Evolutionary conservation across 2,329 filamentous ascomycete genomes (phyloP).

Genomic region (Fusarium sp.): DNA sequence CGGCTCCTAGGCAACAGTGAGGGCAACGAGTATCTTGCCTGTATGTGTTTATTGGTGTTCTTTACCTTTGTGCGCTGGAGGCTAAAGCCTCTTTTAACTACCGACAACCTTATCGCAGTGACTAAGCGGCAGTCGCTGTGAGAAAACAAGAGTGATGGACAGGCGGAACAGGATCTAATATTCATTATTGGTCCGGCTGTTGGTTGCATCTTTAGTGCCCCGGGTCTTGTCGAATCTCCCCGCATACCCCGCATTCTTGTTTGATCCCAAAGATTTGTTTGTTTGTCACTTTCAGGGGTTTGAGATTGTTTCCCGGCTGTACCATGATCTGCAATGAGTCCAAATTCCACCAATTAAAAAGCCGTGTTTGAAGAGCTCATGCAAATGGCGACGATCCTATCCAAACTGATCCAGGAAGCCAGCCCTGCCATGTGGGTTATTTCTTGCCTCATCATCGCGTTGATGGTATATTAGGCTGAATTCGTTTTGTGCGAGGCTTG

Average conservation of each 20-base stretch:
- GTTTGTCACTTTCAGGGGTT: rapidly evolving
- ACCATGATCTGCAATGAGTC: not conserved
- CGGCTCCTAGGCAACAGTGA: no score
- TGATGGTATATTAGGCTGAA: no score
- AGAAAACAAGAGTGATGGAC: not conserved
- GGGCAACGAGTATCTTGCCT: no score
- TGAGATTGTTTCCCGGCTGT: not conserved
- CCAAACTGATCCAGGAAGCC: not conserved
- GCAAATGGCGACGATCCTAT: not conserved
- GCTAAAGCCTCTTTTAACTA: no score
- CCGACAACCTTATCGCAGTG: no score
- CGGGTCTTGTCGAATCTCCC: not conserved
- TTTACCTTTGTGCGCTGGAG: no score
- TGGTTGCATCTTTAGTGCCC: no score
- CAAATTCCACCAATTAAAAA: not conserved
- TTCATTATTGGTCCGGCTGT: not conserved
- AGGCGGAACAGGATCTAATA: not conserved
- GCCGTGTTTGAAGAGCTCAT: rapidly evolving
- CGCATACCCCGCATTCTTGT: not conserved
- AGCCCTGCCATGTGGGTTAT: not conserved
- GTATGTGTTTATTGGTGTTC: no score
- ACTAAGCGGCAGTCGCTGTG: not conserved
- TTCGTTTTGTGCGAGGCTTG: no score
- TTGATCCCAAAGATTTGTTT: not conserved
- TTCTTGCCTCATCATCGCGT: no score